phyloP scores from a whole-genome alignment of 2,329 filamentous ascomycete genomes.

The Fusarium solani-melongenae region DNA sequence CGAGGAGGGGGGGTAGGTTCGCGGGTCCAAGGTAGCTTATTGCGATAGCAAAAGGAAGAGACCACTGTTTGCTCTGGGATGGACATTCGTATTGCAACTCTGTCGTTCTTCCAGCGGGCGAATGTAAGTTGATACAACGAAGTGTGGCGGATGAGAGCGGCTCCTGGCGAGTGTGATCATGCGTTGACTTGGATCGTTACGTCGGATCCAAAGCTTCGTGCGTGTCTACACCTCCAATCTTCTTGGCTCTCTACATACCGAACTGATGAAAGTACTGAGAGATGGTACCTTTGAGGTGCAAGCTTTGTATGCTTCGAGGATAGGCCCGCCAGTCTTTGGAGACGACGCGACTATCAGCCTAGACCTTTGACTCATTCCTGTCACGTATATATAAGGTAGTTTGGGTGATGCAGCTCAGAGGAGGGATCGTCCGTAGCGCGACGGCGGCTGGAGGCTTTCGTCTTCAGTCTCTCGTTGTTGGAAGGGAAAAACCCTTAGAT shows the following conservation, averaged over 20 bases:
- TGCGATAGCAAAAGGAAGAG: not conserved
- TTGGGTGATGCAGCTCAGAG: not conserved
- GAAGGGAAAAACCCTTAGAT: no score
- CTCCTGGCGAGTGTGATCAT: not conserved
- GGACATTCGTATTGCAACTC: not conserved
- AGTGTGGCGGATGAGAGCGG: not conserved
- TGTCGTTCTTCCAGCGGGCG: not conserved
- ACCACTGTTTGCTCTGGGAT: not conserved
- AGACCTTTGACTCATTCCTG: not conserved
- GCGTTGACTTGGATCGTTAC: not conserved
- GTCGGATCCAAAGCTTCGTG: not conserved
- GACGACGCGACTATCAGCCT: no score
- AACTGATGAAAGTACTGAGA: not conserved
- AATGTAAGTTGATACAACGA: not conserved
- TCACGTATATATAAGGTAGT: not conserved
- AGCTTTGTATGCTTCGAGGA: not conserved
- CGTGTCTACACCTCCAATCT: not conserved
- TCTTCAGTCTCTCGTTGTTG: not conserved
- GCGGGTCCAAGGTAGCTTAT: not conserved
- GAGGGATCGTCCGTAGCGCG: not conserved
- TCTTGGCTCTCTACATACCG: not conserved
- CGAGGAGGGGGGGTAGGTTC: not conserved
- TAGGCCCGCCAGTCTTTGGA: not conserved
- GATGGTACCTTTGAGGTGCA: not conserved
- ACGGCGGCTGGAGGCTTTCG: not conserved